Base-by-base conservation (phyloP, 768 basidiomycete genomes). In the Crucibulum laeve region DNA sequence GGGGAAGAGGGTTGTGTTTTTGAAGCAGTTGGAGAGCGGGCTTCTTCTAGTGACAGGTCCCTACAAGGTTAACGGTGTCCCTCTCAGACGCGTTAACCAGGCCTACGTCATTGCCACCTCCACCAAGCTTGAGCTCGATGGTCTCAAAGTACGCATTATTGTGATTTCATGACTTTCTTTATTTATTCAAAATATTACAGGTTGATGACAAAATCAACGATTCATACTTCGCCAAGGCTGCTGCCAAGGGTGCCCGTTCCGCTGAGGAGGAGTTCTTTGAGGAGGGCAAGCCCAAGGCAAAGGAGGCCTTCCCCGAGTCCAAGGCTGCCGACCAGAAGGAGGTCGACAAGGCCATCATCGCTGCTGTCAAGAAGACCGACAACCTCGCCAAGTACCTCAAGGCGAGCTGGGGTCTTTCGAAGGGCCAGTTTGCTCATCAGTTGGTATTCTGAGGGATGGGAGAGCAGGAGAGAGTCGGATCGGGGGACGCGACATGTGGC, bases 81-180 rank as follows among this genome's bases (percentile, higher is more conserved):
- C 96, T 55, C 79, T 99, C 65, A 81, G 94, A 66, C 83, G 96
- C 66, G 93, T 99, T 48, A 95, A 93, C 76, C 95, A 97, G 75
- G 92, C 96, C 43, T 99, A 99, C 64, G 92, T 94, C 50, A 98
- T 99, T 60, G 91, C 95, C 46, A 99, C 96, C 46, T 93, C 93
- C 44, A 97, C 96, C 55, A 91, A 85, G 71, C 69, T 98, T 54
- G 88, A 95, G 52, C 65, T 97, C 45, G 76, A 71, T 21, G 77
- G 71, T 45, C 71, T 89, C 64, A 79, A 79, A 73, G 92, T 91
- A 57, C 51, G 79, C 35, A 49, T 42, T 44, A 25, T 37, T 35
- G 36, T 25, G 11, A 6, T 32, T 23, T 23, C 34, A 14, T n/a
- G n/a, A 38, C 3, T 40, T 17, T 13, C 30, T 24, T 41, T 15